Evolutionary conservation across 306 rosid species (phyloP), one percentile per base, ranked within the genome.

Genomic region (Neltuma alba): DNA sequence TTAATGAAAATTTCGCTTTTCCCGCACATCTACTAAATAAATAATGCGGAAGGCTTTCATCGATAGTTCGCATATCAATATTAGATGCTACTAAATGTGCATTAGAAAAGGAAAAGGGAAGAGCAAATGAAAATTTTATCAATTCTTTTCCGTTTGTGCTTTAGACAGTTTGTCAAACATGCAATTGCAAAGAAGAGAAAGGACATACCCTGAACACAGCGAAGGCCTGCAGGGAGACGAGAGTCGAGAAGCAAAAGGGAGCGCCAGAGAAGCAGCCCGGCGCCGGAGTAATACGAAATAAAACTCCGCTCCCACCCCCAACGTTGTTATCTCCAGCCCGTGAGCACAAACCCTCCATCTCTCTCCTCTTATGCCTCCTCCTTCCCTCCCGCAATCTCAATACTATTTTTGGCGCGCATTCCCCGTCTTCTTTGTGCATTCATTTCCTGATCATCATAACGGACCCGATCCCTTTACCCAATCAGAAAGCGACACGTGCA

Each of bases 131-230:
- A 5, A 60, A 13, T 28, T 27, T 13, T 28, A 27, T 60, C 3
- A 28, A 10, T 1, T 28, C 3, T 57, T 23, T 57, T 25, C 31
- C 33, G 2, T 11, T 54, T 54, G 27, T 54, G 11, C 9, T 21
- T 54, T 9, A 3, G 60, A 54, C 61, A 54, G 11, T 52, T 52
- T 20, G 58, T 21, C 3, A 54, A n/a, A 28, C 9, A 13, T 1
- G 9, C 2, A 54, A 62, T 7, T 41, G 33, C 15, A 38, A 21
- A 9, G 47, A 20, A n/a, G 48, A 41, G 1, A 31, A 38, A 41
- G 14, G 6, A 3, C 57, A 30, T 41, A 92, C 97, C 98, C 97
- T 90, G 97, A 91, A 94, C 89, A 90, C 93, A 84, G 92, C 34
- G 28, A 87, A 92, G 93, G 94, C 85, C 92, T 92, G 83, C 94